Evolutionary conservation across 2,329 filamentous ascomycete species (phyloP), one percentile per base, ranked within the genome.

Genomic region (Penicillium brasilianum): DNA sequence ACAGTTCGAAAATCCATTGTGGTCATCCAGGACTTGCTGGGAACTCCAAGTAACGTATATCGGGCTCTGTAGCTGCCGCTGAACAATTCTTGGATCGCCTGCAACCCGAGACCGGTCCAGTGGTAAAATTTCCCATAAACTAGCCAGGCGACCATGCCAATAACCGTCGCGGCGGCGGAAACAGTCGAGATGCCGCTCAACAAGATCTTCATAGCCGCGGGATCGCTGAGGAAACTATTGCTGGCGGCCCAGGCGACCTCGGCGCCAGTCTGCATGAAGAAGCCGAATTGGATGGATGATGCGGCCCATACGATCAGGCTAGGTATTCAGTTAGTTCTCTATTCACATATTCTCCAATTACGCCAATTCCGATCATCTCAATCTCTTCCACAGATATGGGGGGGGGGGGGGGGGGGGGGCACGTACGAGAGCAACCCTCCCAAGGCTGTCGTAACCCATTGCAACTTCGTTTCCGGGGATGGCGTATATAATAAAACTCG

Each of bases 231-330:
- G 59, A 79, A 71, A 61, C 71, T 78, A 59, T 66, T 66, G 36
- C 71, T 71, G 37, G 75, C 73, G 36, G 69, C 68, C 77, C 77
- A 79, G 63, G 75, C 72, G 53, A 79, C 74, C 60, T 79, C 76
- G 36, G 73, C 74, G 8, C 77, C 76, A 1, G 77, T 79, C 59
- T 78, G 74, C 53, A 77, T 63, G 60, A 76, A 78, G 66, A 79
- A 78, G 36, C 73, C 73, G 54, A 78, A 74, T 59, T 77, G 75
- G 14, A 73, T 66, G 32, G 76, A 72, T 11, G 75, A 71, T 2
- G 74, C 71, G 22, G 66, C 71, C 55, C 53, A 56, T 32, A 56
- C 53, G 41, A 28, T 56, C 18, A 56, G 14, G 11, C 53, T 56
- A 37, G 11, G 34, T 30, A n/a, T 48, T 34, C 4, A 25, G 18